Conservation (phyloP, 495 filamentous ascomycete genomes). For the Delitschia confertaspora region DNA sequence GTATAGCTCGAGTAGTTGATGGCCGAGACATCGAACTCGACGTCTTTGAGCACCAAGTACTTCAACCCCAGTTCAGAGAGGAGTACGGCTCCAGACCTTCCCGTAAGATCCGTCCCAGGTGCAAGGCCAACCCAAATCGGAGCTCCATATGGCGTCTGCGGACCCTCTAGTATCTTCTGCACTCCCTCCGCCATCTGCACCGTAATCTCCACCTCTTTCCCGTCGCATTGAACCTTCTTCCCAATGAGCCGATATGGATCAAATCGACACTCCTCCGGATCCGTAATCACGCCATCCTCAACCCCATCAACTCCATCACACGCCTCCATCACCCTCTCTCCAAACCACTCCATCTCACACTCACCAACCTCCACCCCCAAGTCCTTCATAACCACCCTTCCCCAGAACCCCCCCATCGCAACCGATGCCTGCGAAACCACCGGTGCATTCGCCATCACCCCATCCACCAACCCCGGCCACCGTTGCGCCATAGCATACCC, state of each 20-base stretch:
- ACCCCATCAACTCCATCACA: constrained; percentile 39
- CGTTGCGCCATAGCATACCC: constrained; percentile 21
- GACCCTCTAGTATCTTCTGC: constrained; percentile 25
- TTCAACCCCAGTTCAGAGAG: neutral
- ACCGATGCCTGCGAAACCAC: constrained; percentile 4
- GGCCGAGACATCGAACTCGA: constrained; percentile 12
- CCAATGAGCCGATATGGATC: constrained; percentile 34
- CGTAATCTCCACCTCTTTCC: constrained; percentile 11
- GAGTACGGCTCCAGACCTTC: constrained; percentile 1
- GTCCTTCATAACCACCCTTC: constrained; percentile 25
- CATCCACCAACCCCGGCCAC: constrained; percentile 17
- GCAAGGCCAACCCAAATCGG: constrained; percentile 22
- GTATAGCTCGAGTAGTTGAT: constrained; percentile 20
- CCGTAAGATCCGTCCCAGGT: constrained; percentile 10
- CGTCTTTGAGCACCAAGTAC: constrained; percentile 22
- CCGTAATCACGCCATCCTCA: constrained; percentile 35
- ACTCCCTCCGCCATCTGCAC: constrained; percentile 21
- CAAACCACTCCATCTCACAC: constrained; percentile 30
- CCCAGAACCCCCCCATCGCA: constrained; percentile 9
- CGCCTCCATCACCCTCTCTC: constrained; percentile 24
- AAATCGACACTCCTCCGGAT: constrained; percentile 35
- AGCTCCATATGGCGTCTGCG: constrained; percentile 11
- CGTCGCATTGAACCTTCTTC: constrained; percentile 23
- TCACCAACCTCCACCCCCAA: constrained; percentile 7
- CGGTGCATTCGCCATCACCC: constrained; percentile 17